A percentile compares a stretch with the other conserved stretches of the same genome.
phyloP scores from a whole-genome alignment of 2,329 filamentous ascomycete genomes.

The Fusarium brevicatenulatum region DNA sequence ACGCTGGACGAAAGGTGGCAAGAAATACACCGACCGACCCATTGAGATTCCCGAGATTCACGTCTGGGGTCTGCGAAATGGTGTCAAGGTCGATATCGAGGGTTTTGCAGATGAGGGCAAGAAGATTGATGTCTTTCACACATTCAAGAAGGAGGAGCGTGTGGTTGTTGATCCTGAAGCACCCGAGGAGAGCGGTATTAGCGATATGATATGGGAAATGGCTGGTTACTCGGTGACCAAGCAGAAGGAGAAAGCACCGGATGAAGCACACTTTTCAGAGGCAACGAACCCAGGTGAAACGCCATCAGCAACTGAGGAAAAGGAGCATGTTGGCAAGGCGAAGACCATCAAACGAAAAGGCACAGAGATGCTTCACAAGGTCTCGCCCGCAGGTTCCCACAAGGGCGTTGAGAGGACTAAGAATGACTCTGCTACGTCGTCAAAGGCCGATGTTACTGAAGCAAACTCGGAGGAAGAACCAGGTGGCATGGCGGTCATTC shows the following conservation, averaged over 20 bases:
- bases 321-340: constrained; percentile 22
- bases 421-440: constrained; percentile 32
- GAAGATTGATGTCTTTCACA: constrained; percentile 84
- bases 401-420: constrained; percentile 37
- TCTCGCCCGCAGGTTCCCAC: constrained; percentile 37
- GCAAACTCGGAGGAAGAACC: constrained; percentile 56
- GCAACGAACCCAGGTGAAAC: constrained; percentile 41
- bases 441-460: constrained; percentile 32
- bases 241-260: constrained; percentile 50
- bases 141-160: constrained; percentile 78
- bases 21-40: constrained; percentile 82
- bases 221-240: constrained; percentile 51
- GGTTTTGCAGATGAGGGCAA: constrained; percentile 91
- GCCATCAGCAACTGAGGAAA: constrained; percentile 5
- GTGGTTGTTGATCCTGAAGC: constrained; percentile 70
- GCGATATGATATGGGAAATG: constrained; percentile 66
- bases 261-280: constrained; percentile 49
- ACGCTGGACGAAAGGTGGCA: constrained; percentile 79
- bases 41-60: constrained; percentile 91
- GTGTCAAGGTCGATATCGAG: constrained; percentile 87
- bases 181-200: constrained; percentile 59
- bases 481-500: constrained; percentile 79
- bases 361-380: constrained; percentile 50
- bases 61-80: constrained; percentile 86
- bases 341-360: constrained; percentile 44